Evolutionary conservation across 2,329 filamentous ascomycete genomes (phyloP).

Genomic region (Zymoseptoria pseudotritici): DNA sequence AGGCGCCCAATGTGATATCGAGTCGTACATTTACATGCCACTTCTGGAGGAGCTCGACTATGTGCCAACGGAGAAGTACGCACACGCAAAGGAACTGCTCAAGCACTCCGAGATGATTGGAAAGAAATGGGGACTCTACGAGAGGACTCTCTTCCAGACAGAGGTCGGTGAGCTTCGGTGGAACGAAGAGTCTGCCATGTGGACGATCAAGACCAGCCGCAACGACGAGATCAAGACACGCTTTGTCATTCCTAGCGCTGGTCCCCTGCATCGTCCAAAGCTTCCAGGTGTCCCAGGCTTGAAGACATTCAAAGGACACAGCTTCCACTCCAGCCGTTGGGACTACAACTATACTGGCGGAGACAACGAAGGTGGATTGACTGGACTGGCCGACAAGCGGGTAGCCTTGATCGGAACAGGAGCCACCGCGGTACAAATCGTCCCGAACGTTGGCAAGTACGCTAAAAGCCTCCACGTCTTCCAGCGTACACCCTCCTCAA

Average conservation of each 20-base stretch:
- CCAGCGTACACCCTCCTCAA: conserved; percentile 36
- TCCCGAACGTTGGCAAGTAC: conserved; percentile 34
- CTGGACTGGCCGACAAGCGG: conserved; percentile 16
- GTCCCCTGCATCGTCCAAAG: conserved; percentile 38
- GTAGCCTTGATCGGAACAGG: conserved; percentile 20
- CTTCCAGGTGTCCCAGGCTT: conserved; percentile 36
- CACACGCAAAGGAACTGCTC: conserved; percentile 37
- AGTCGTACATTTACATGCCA: conserved; percentile 41
- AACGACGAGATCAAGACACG: conserved; percentile 27
- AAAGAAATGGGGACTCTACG: conserved; percentile 17
- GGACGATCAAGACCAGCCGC: conserved; percentile 15
- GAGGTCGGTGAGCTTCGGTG: conserved; percentile 14
- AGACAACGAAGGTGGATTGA: conserved; percentile 12
- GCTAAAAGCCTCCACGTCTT: conserved; percentile 34
- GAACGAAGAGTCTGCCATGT: conserved; percentile 29
- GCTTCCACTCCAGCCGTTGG: conserved; percentile 41
- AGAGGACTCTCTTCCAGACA: conserved; percentile 37
- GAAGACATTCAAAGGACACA: conserved; percentile 32
- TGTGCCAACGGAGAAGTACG: conserved; percentile 33
- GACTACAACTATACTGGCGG: conserved; percentile 37
- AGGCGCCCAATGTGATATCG: conserved; percentile 42
- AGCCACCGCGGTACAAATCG: conserved; percentile 27
- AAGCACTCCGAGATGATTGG: conserved; percentile 18
- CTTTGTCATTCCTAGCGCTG: conserved; percentile 36
- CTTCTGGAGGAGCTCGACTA: conserved; percentile 39